A percentile compares a stretch with the other conserved stretches of the same genome.
Evolutionary conservation across 73 alveolate species (phyloP).

Genomic region (Loxodes magnus): DNA sequence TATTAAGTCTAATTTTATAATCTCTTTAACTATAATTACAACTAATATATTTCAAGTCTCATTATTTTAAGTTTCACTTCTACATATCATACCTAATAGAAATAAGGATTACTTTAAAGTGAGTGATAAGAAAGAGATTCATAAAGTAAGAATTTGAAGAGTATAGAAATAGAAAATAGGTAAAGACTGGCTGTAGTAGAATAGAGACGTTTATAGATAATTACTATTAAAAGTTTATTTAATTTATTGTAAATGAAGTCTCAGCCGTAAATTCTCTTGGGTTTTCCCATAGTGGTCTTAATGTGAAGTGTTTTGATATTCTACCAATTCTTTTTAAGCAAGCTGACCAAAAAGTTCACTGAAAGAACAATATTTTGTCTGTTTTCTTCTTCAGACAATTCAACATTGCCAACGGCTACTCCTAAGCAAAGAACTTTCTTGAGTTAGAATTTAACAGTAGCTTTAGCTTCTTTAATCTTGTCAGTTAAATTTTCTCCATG

Average conservation of each 20-base stretch:
- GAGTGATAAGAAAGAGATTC: too few species aligned
- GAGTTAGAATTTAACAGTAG: conserved; percentile 95
- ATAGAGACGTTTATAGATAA: too few species aligned
- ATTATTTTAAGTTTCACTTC: too few species aligned
- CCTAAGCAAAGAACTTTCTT: conserved; percentile 90
- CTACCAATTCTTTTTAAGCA: conserved; percentile 96
- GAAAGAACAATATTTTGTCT: conserved; percentile 86
- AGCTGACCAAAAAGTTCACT: conserved; percentile 87
- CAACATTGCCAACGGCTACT: conserved; percentile 91
- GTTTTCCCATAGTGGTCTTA: conserved; percentile 98
- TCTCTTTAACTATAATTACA: too few species aligned
- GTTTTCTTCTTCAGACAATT: conserved; percentile 84
- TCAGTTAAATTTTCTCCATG: conserved; percentile 71
- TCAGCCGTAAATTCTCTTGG: conserved; percentile 74
- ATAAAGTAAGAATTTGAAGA: too few species aligned
- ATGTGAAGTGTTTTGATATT: conserved; percentile 88
- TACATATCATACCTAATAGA: too few species aligned
- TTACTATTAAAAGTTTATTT: too few species aligned
- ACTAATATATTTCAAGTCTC: too few species aligned
- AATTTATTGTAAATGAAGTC: not conserved
- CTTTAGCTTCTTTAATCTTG: conserved; percentile 86
- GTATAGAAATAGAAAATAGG: too few species aligned
- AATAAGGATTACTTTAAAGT: too few species aligned
- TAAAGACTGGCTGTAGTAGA: too few species aligned
- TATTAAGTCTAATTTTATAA: too few species aligned